Base-by-base conservation (phyloP, 176 grass and related monocot species). In the Saccharum officinarum region DNA sequence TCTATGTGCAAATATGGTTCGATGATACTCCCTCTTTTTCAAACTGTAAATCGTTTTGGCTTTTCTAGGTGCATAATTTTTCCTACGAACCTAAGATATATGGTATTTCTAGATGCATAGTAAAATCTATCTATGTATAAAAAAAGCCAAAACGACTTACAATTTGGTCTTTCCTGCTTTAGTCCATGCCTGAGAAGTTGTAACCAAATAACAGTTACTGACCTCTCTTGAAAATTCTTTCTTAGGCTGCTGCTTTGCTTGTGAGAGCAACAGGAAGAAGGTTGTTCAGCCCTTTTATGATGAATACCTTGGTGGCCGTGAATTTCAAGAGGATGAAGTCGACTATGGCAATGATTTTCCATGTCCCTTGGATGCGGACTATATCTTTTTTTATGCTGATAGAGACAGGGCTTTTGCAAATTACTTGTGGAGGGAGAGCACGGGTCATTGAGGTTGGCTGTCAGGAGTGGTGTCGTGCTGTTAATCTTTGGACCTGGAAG, bases 261-360 rank as follows among this genome's bases (percentile, higher is more conserved):
- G 83, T 16, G 37, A 77, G 63, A 69, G 16, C 11, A 78, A 60
- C 64, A 85, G 31, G 37, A 85, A 85, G 64, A 78, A 23, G 64
- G 13, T 78, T 55, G 62, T 85, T 25, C 83, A 85, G 36, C 83
- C 83, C 23, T 33, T 30, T 6, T 85, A 42, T 78, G 0, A 78
- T 34, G 74, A 85, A 23, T 85, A 69, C 45, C 25, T 59, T 39
- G 74, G 83, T 78, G 74, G 23, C 64, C 23, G 4, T 67, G 47
- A 85, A 30, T 78, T 85, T 78, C 64, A 85, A 6, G 23, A 69
- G 47, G 74, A 78, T 41, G 83, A 85, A 59, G 7, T 85, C 9
- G 10, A 85, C 39, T 17, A 12, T 50, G 36, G 8, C 34, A 10
- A 3, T 50, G 8, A 50, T 83, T 50, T 49, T 12, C 40, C 2